Evolutionary conservation across 2,329 filamentous ascomycete genomes (phyloP).

Genomic region (Fusarium tupiense): DNA sequence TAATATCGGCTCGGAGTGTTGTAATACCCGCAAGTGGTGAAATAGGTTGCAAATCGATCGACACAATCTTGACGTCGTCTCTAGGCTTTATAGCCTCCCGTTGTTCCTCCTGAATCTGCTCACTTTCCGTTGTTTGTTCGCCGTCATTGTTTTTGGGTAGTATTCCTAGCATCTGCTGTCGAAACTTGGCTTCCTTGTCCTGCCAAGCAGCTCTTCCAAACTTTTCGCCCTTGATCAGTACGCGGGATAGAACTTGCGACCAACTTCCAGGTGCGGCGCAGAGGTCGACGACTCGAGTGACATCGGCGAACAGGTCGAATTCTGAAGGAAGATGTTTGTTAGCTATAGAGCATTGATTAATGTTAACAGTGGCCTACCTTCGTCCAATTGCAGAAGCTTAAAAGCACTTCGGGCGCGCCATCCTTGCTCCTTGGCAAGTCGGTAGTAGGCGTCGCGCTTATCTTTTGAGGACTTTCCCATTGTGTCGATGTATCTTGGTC

Average conservation of each 20-base stretch:
- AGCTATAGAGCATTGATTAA: background rate
- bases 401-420: conserved; percentile 97
- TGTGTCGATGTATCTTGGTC: conserved; percentile 24
- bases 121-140: conserved; percentile 29
- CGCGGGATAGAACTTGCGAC: conserved; percentile 94
- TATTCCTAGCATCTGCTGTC: conserved; percentile 67
- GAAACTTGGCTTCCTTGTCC: conserved; percentile 77
- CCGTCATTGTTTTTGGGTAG: conserved; percentile 48
- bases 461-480: conserved; percentile 99
- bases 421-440: conserved; percentile 97
- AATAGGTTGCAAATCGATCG: conserved; percentile 96
- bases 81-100: conserved; percentile 55
- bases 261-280: conserved; percentile 96
- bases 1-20: conserved; percentile 94
- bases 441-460: conserved; percentile 97
- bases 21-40: conserved; percentile 91
- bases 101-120: conserved; percentile 26
- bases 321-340: conserved; percentile 59
- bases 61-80: conserved; percentile 88
- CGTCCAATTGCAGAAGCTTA: conserved; percentile 95
- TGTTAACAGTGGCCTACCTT: conserved; percentile 56
- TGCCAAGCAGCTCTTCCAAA: conserved; percentile 90
- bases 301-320: conserved; percentile 91
- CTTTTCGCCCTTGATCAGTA: conserved; percentile 91
- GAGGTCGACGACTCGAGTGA: conserved; percentile 92